phyloP scores from a whole-genome alignment of 441 rosid species.

The Melastoma candidum region DNA sequence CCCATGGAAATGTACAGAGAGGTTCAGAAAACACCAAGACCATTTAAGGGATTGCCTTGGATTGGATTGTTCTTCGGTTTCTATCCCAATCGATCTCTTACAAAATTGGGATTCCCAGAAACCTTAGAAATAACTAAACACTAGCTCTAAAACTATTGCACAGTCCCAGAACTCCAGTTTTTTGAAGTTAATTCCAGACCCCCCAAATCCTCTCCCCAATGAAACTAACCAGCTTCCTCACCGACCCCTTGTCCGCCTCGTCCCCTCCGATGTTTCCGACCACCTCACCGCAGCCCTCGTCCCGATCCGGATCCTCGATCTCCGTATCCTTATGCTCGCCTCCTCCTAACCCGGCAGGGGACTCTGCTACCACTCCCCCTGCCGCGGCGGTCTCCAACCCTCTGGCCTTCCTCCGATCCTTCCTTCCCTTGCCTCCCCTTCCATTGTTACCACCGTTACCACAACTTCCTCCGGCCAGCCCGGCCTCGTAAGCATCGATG shows the following conservation, averaged over 20 bases:
- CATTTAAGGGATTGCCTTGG: too few relatives aligned
- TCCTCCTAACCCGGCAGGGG: conserved; percentile 11
- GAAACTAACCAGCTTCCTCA: conserved; percentile 42
- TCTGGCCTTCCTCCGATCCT: conserved; percentile 28
- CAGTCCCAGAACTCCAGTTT: too few relatives aligned
- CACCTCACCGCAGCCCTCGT: conserved; percentile 6
- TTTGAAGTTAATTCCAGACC: conserved; percentile 35
- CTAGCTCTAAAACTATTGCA: too few relatives aligned
- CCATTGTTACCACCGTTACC: conserved; percentile 13
- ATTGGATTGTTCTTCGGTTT: too few relatives aligned
- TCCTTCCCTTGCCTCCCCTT: conserved; percentile 17
- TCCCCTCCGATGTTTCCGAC: conserved; percentile 13
- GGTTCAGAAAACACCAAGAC: too few relatives aligned
- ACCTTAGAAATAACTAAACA: too few relatives aligned
- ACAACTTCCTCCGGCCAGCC: conserved; percentile 5
- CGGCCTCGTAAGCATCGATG: conserved; percentile 56
- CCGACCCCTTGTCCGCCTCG: conserved; percentile 31
- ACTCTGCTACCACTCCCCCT: conserved; percentile 3
- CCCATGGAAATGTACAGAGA: too few relatives aligned
- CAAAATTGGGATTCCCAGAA: too few relatives aligned
- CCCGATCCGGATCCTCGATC: conserved; percentile 2
- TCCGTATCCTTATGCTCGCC: conserved; percentile 17
- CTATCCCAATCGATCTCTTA: too few relatives aligned
- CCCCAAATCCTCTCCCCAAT: conserved; percentile 66
- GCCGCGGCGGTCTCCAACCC: neutral